Evolutionary conservation across 225 moss, liverwort and hornwort species (phyloP), one percentile per base, ranked within the genome.

Genomic region (Sphagnum tenellum): DNA sequence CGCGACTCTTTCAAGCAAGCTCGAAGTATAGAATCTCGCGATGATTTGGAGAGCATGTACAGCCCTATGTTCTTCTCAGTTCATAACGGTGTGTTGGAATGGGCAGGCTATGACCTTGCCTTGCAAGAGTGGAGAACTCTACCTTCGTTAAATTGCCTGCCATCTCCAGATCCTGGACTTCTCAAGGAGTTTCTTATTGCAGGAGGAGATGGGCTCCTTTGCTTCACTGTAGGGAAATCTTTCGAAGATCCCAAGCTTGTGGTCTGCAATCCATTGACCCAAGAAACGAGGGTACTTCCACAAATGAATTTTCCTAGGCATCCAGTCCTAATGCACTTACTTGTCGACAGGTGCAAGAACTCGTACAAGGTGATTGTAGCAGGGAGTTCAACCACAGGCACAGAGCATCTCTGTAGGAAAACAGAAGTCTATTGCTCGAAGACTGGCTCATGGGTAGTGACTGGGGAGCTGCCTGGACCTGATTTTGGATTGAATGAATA

Each of bases 401-500:
- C 66, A 0, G 76, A 77, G 9, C 48, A 48, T 0, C 8, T 74
- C 0, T 79, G 79, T 1, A 13, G 62, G 4, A 83, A 74, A 46
- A 83, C 77, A 0, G 79, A 79, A 48, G 76, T 64, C 9, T 79
- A 76, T 48, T 69, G 72, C 54, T 83, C 83, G 0, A 67, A 29
- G 5, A 74, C 59, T 3, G 71, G 71, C 11, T 3, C 2, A 5
- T 83, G 83, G 83, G 66, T 56, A 0, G 65, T 57, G 1, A 53
- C 49, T 4, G 79, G 72, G 0, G 74, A 77, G n/a, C 44, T 83
- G 69, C 46, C 72, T 1, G 63, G 66, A 7, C 70, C 52, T 2
- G 4, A 62, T 2, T 83, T 83, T 46, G 76, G 74, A 0, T n/a
- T 83, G 0, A 83, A 83, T 48, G 83, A 83, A 46, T 83, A 77